phyloP scores from a whole-genome alignment of 169 alveolate species.

The Eimeria brunetti region DNA sequence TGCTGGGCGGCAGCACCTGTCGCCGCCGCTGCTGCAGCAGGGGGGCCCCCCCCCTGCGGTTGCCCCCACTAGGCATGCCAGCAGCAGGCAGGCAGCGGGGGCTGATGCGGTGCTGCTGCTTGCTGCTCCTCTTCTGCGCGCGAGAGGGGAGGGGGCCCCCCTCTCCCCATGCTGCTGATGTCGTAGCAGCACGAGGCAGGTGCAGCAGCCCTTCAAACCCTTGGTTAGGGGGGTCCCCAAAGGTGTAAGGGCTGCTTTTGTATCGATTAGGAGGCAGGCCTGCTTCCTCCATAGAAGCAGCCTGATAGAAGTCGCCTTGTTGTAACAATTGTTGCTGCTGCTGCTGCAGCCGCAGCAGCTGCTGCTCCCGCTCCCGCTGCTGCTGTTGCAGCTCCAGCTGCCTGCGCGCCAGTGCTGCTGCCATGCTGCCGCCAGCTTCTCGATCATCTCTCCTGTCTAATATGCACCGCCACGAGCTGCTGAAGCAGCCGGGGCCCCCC shows the following conservation, averaged over 20 bases:
- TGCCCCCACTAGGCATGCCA: conserved; percentile 55
- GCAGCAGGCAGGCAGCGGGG: conserved; percentile 50
- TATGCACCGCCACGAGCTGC: not conserved
- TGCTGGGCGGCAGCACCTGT: conserved; percentile 1
- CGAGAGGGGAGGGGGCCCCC: not conserved
- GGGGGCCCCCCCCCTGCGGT: not conserved
- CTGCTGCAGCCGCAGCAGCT: too few species aligned
- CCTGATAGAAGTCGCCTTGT: not conserved
- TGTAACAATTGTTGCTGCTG: not conserved
- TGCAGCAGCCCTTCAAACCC: not conserved
- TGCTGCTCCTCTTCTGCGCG: not conserved
- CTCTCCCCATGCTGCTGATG: not conserved
- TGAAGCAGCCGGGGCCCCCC: not conserved
- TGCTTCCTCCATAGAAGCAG: not conserved
- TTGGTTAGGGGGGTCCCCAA: not conserved
- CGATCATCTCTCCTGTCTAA: not conserved
- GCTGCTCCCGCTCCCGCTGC: conserved; percentile 60
- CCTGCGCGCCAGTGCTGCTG: conserved; percentile 47
- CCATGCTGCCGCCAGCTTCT: conserved; percentile 19
- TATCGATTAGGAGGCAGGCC: not conserved
- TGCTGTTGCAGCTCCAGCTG: conserved; percentile 43
- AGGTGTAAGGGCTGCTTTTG: conserved; percentile 45
- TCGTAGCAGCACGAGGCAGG: not conserved
- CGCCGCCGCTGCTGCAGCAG: conserved; percentile 35
- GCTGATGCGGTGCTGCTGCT: conserved; percentile 57